Conservation (phyloP, 108 stramenopile species). For the Cyclotella distinguenda region DNA sequence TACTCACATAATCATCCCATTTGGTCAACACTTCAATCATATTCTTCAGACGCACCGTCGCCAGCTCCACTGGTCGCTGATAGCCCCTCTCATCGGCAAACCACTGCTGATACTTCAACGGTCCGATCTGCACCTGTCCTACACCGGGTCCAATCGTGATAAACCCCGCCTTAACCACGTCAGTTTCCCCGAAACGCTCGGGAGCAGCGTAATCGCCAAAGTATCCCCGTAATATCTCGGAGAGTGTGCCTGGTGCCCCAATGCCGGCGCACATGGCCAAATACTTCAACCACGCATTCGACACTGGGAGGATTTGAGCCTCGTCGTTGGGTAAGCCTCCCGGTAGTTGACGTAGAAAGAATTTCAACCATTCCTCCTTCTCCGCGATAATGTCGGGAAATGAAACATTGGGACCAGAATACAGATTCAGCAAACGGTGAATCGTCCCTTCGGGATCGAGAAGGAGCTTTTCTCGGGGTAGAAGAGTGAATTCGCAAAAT, state of each 20-base stretch:
- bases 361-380: conserved; percentile 15
- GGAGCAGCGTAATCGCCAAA: conserved; percentile 66
- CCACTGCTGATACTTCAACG: conserved; percentile 30
- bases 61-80: conserved; percentile 71
- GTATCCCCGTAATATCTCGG: conserved; percentile 69
- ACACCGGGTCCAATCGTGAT: conserved; percentile 28
- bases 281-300: conserved; percentile 70
- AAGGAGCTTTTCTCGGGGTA: conserved; percentile 30
- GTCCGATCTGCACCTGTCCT: conserved; percentile 18
- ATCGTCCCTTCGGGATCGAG: conserved; percentile 49
- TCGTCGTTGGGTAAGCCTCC: conserved; percentile 29
- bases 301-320: conserved; percentile 25
- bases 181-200: conserved; percentile 57
- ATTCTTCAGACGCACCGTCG: conserved; percentile 61
- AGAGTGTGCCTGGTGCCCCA: conserved; percentile 62
- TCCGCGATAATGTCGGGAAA: conserved; percentile 41
- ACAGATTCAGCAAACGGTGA: conserved; percentile 41
- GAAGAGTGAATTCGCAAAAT: conserved; percentile 45
- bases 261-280: conserved; percentile 82
- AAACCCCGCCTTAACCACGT: conserved; percentile 50
- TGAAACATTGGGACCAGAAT: conserved; percentile 53
- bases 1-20: conserved; percentile 58
- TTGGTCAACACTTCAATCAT: conserved; percentile 75
- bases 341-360: conserved; percentile 25
- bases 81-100: conserved; percentile 57